Evolutionary conservation across 768 basidiomycete genomes (phyloP), one percentile per base, ranked within the genome.

Genomic region (Myochromella boudieri): DNA sequence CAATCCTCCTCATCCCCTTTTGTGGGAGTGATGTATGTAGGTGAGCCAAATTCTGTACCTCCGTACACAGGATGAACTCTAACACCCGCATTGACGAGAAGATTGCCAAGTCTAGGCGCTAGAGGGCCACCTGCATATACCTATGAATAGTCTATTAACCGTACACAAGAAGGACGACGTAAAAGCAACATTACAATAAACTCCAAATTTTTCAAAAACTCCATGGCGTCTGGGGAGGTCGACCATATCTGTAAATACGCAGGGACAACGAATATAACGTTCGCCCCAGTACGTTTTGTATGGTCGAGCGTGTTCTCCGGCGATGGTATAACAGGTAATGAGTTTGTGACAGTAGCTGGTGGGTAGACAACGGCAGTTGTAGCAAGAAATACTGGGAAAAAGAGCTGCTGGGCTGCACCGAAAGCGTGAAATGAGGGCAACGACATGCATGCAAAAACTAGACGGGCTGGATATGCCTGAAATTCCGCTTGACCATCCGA

Each of bases 301-400:
- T 60, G 56, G 2, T 65, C 55, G 3, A 73, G 34, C n/a, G 69
- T 55, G 39, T 70, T 72, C 3, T 68, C 59, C 4, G 68, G 57
- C 1, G 69, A 65, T 1, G 70, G 65, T 26, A 64, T 54, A 17
- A 68, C 49, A 0, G 74, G 74, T 2, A 57, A 46, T 8, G 15
- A n/a, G 4, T 53, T 44, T 1, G 53, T 45, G 2, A 49, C 25
- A 3, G 45, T 54, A 2, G 51, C 62, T 1, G 68, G 68, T 1
- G 68, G 61, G 33, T 60, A 68, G 1, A 68, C n/a, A 0, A 54
- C 52, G 22, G 61, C 44, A 3, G 59, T 22, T 3, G 50, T 33
- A 1, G 53, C 18, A 1, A 51, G 56, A 25, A 51, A 62, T 3
- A 70, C 10, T 3, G 67, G 54, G 14, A 53, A 45, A 10, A 63